Conservation (phyloP, 176 grass and related monocot species). For the Cenchrus americanus region DNA sequence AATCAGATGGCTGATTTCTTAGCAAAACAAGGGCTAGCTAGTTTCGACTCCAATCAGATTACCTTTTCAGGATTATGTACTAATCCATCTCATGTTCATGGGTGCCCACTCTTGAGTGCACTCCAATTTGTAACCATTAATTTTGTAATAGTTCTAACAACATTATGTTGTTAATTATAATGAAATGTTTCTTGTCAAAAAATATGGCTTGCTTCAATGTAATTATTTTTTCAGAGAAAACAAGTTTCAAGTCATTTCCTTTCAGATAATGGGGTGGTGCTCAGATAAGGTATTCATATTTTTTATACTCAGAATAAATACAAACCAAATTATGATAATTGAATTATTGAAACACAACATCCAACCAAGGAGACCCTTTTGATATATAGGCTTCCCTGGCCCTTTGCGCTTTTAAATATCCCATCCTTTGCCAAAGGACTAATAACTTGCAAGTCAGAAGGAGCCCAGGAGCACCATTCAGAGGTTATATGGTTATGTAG, state of each 20-base stretch:
- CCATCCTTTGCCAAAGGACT: neutral
- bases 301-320: neutral
- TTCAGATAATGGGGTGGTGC: no score
- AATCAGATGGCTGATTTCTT: no score
- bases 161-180: no score
- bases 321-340: neutral
- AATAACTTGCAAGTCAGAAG: neutral
- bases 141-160: no score
- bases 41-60: no score
- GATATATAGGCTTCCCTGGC: neutral
- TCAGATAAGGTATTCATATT: no score
- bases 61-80: no score
- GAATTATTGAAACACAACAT: neutral
- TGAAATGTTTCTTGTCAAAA: no score
- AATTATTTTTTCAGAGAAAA: neutral
- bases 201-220: neutral
- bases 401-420: neutral
- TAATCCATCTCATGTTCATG: no score
- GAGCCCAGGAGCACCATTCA: neutral
- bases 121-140: no score
- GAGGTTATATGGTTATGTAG: neutral
- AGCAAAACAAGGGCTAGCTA: no score
- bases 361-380: neutral
- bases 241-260: neutral
- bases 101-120: no score